Evolutionary conservation across 2,329 filamentous ascomycete species (phyloP).

Genomic region (Curvularia eragrostidis): DNA sequence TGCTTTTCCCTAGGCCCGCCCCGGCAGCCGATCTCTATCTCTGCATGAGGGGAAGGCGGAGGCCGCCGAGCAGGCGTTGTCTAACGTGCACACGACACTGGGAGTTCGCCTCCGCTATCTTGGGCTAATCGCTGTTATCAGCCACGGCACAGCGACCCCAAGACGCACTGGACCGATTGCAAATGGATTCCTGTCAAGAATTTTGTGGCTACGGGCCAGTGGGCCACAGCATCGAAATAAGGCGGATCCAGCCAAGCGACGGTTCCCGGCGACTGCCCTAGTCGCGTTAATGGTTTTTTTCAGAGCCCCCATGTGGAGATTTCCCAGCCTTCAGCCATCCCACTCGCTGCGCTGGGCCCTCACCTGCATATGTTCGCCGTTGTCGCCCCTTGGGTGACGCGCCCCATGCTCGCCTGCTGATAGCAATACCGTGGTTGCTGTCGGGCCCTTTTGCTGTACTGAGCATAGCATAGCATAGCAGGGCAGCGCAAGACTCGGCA

Average conservation of each 20-base stretch:
- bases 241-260: constrained; percentile 11
- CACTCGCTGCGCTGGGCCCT: constrained; percentile 5
- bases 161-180: constrained; percentile 17
- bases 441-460: neutral
- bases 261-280: constrained; percentile 13
- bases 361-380: constrained; percentile 14
- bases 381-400: constrained; percentile 7
- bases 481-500: neutral
- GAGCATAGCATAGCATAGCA: neutral
- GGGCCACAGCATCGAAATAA: constrained; percentile 6
- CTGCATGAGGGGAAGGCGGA: constrained; percentile 7
- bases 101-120: constrained; percentile 20
- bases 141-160: constrained; percentile 4
- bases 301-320: constrained; percentile 15
- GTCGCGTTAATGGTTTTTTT: constrained; percentile 19
- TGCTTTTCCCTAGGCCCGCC: constrained; percentile 16
- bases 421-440: neutral
- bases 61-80: constrained; percentile 8
- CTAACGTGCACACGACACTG: neutral
- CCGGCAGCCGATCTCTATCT: constrained; percentile 7
- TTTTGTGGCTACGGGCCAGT: constrained; percentile 2
- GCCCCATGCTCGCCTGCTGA: constrained; percentile 3
- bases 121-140: constrained; percentile 17
- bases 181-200: constrained; percentile 17
- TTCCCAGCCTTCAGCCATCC: constrained; percentile 1